Percentiles rank a stretch among this genome's conserved stretches.
Conservation (phyloP, 106 monocot species). For the Dendrobium huoshanense region DNA sequence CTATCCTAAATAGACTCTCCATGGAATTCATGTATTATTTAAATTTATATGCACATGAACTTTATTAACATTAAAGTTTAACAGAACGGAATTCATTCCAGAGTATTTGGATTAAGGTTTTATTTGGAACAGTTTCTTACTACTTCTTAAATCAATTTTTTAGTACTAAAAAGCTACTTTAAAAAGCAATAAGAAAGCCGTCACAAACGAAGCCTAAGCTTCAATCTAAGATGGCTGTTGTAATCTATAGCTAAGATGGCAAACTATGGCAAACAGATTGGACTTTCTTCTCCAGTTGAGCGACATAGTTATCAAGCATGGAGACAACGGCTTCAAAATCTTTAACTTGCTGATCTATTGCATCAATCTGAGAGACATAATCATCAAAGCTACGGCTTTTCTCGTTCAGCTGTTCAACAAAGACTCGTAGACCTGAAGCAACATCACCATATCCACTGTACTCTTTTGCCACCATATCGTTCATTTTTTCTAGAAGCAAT, state of each 20-base stretch:
- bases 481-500: slow-evolving; percentile 83
- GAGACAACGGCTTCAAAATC: slow-evolving; percentile 94
- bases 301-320: slow-evolving; percentile 82
- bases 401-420: slow-evolving; percentile 72
- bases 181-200: too few relatives aligned
- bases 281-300: slow-evolving; percentile 69
- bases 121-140: fast-evolving
- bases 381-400: slow-evolving; percentile 70
- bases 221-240: too few relatives aligned
- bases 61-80: too few relatives aligned
- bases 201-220: too few relatives aligned
- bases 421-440: slow-evolving; percentile 66
- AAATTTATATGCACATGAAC: too few relatives aligned
- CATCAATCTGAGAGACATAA: slow-evolving; percentile 62
- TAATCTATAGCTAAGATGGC: not conserved
- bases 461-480: slow-evolving; percentile 65
- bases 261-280: slow-evolving; percentile 25
- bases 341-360: slow-evolving; percentile 70
- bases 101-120: too few relatives aligned
- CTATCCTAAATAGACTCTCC: too few relatives aligned
- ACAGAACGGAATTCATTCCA: too few relatives aligned
- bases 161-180: too few relatives aligned
- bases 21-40: too few relatives aligned
- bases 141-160: too few relatives aligned
- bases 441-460: slow-evolving; percentile 64